Percentiles rank a stretch among this genome's conserved stretches.
Conservation (phyloP, 306 rosid genomes). For the Oxytropis ochrocephala region DNA sequence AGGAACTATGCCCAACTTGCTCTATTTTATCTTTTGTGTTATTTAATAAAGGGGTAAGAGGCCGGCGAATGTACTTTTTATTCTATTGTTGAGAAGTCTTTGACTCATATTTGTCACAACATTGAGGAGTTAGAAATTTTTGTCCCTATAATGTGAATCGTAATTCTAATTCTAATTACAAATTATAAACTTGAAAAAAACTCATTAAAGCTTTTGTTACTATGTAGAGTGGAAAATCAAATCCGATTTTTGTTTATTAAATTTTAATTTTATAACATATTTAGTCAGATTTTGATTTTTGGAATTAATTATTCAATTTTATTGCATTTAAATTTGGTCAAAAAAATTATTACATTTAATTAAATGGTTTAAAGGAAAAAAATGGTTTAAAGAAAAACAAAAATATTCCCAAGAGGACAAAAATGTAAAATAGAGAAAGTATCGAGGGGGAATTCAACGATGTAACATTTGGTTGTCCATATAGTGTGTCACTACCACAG, state of each 20-base stretch:
- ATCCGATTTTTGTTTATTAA: neutral
- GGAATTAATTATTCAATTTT: neutral
- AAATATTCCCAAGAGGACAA: neutral
- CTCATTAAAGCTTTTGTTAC: neutral
- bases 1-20: constrained; percentile 30
- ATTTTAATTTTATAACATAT: neutral
- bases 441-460: neutral
- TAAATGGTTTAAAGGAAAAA: neutral
- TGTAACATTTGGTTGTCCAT: neutral
- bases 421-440: neutral
- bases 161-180: neutral
- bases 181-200: too few species aligned
- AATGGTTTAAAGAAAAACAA: neutral
- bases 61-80: constrained; percentile 40
- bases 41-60: constrained; percentile 49
- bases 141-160: neutral
- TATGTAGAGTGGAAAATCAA: neutral
- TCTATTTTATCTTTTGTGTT: constrained; percentile 28
- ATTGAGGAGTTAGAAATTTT: neutral
- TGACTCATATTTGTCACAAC: constrained; percentile 29
- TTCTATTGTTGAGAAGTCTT: constrained; percentile 21
- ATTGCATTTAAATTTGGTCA: too few species aligned
- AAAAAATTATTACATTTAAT: neutral
- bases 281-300: neutral
- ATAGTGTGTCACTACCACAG: constrained; percentile 14